Conservation (phyloP, 2,329 filamentous ascomycete species). For the Claviceps lovelessii region DNA sequence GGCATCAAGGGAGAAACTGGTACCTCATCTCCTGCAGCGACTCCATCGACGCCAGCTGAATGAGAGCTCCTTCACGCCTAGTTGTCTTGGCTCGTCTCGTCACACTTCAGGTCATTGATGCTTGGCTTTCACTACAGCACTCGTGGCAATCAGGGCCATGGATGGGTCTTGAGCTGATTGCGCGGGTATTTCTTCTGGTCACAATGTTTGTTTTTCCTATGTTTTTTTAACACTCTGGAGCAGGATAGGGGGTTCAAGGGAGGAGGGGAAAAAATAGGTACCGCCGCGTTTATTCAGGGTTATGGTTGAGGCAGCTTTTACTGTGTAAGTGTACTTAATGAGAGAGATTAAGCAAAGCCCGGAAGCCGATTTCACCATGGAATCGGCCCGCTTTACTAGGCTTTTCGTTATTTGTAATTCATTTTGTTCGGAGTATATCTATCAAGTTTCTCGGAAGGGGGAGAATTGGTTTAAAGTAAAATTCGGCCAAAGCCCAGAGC, state of each 20-base stretch:
- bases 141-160: neutral
- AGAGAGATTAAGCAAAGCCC: conserved; percentile 18
- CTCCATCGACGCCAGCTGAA: conserved; percentile 33
- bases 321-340: conserved; percentile 24
- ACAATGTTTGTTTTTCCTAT: conserved; percentile 6
- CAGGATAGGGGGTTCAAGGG: conserved; percentile 6
- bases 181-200: conserved; percentile 2
- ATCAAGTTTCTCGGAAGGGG: neutral
- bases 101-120: neutral
- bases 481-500: neutral
- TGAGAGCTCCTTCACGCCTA: neutral
- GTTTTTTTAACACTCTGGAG: conserved; percentile 8
- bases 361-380: conserved; percentile 14
- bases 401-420: conserved; percentile 12
- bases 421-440: conserved; percentile 19
- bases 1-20: conserved; percentile 46
- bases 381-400: conserved; percentile 9
- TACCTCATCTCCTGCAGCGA: conserved; percentile 36
- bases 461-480: neutral
- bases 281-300: conserved; percentile 6
- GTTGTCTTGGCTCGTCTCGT: neutral
- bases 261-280: neutral
- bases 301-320: conserved; percentile 5
- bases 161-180: neutral
- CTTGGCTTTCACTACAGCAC: conserved; percentile 1